These are phyloP conservation scores for Prototheca stagnorum DNA, from an alignment of 163 green algal species.

Conservation along the genomic window DNA sequence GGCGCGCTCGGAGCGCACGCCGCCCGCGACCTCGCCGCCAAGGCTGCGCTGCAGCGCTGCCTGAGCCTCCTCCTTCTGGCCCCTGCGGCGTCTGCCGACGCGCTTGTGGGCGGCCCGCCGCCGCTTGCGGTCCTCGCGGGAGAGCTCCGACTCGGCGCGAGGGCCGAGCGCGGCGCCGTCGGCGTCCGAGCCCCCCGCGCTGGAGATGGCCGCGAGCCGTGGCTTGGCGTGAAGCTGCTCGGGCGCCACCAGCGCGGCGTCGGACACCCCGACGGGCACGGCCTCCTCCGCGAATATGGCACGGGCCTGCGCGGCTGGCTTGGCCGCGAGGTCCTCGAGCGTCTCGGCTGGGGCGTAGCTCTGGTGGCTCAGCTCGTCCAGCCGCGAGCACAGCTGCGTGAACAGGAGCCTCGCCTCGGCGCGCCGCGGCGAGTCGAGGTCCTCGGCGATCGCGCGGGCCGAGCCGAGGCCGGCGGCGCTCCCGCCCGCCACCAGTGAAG, in stretches of 20 bases:
- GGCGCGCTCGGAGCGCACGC: conserved; percentile 17
- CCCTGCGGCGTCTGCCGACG: conserved; percentile 29
- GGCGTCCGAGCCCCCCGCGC: too few relatives aligned
- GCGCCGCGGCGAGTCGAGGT: conserved; percentile 48
- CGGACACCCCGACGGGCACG: conserved; percentile 42
- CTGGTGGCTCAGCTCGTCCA: conserved; percentile 80
- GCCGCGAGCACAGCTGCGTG: conserved; percentile 55
- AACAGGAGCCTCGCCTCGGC: conserved; percentile 42
- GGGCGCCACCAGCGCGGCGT: conserved; percentile 38
- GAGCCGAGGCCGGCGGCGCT: too few relatives aligned
- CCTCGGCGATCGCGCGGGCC: too few relatives aligned
- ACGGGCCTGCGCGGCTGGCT: conserved; percentile 56
- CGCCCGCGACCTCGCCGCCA: conserved; percentile 8
- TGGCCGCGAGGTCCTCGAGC: conserved; percentile 67
- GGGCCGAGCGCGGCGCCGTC: conserved; percentile 16
- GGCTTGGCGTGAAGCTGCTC: conserved; percentile 50
- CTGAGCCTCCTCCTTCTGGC: conserved; percentile 26
- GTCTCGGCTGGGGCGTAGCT: conserved; percentile 49
- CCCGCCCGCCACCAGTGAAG: too few relatives aligned
- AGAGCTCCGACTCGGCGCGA: conserved; percentile 48
- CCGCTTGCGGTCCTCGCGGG: conserved; percentile 49
- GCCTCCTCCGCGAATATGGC: conserved; percentile 87
- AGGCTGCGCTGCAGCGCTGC: too few relatives aligned
- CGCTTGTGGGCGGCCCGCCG: conserved; percentile 50
- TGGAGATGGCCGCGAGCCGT: too few relatives aligned